These are phyloP conservation scores for Eucalyptus polybractea DNA, from an alignment of 345 rosid genomes.

Conservation along the genomic window DNA sequence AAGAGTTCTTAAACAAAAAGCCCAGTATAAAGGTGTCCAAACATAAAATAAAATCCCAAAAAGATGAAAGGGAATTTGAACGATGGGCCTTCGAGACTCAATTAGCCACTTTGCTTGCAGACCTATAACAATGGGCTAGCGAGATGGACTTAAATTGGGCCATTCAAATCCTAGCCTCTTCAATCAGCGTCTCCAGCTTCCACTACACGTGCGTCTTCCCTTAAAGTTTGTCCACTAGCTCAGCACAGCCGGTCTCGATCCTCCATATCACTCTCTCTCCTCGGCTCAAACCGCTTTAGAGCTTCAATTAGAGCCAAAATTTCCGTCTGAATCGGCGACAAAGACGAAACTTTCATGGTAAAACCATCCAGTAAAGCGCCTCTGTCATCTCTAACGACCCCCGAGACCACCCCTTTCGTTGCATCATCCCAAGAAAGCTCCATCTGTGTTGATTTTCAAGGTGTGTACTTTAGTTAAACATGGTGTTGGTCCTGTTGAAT, in stretches of 20 bases:
- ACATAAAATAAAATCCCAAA: neutral
- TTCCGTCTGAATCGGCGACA: neutral
- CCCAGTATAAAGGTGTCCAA: rapidly evolving
- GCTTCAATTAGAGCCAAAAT: neutral
- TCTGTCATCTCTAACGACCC: neutral
- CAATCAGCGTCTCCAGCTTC: neutral
- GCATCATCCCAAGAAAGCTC: neutral
- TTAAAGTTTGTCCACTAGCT: neutral
- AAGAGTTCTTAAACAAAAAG: neutral
- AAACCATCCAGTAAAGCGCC: neutral
- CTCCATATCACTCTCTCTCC: neutral
- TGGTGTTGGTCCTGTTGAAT: neutral
- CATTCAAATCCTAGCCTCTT: neutral
- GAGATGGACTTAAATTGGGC: neutral
- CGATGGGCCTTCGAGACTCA: rapidly evolving
- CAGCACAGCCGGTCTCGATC: neutral
- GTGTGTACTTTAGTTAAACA: neutral
- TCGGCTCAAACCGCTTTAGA: neutral
- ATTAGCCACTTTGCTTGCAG: neutral
- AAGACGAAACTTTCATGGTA: neutral
- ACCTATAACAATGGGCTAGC: neutral
- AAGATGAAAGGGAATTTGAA: neutral
- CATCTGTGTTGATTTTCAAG: neutral
- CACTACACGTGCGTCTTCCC: neutral
- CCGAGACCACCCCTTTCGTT: neutral